Percentiles rank a stretch among this genome's conserved stretches.
Conservation (phyloP, 2,329 filamentous ascomycete genomes). For the Trichoderma sp. region DNA sequence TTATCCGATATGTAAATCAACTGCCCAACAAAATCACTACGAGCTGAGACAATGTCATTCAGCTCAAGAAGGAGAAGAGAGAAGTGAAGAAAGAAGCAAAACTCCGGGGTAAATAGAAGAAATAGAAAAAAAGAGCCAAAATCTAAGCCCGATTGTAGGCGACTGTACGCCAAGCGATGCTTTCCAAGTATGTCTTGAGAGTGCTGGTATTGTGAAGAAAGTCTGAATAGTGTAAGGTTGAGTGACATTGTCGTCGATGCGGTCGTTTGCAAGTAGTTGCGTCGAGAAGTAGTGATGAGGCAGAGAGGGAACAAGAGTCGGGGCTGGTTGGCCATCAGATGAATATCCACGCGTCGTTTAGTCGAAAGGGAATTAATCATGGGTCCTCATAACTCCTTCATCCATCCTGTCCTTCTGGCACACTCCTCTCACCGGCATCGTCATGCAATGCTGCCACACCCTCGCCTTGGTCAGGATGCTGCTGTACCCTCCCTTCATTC, state of each 20-base stretch:
- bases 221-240: neutral
- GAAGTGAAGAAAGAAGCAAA: neutral
- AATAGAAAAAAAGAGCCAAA: neutral
- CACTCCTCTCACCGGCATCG: neutral
- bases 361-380: neutral
- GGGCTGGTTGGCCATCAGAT: neutral
- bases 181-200: neutral
- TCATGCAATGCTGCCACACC: neutral
- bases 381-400: neutral
- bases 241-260: neutral
- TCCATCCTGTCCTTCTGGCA: neutral
- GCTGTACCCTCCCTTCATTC: slow-evolving; percentile 2
- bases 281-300: neutral
- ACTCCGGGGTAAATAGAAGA: neutral
- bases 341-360: neutral
- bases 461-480: neutral
- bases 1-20: neutral
- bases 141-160: slow-evolving; percentile 8
- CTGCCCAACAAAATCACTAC: neutral
- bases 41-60: neutral
- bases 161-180: slow-evolving; percentile 16
- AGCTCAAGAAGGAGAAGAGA: neutral
- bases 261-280: neutral
- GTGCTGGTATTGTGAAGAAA: neutral
- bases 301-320: neutral